Percentiles rank a stretch among this genome's conserved stretches.
These are phyloP conservation scores for Mesembryanthemum crystallinum DNA, from an alignment of 148 eudicot species.

Conservation along the genomic window DNA sequence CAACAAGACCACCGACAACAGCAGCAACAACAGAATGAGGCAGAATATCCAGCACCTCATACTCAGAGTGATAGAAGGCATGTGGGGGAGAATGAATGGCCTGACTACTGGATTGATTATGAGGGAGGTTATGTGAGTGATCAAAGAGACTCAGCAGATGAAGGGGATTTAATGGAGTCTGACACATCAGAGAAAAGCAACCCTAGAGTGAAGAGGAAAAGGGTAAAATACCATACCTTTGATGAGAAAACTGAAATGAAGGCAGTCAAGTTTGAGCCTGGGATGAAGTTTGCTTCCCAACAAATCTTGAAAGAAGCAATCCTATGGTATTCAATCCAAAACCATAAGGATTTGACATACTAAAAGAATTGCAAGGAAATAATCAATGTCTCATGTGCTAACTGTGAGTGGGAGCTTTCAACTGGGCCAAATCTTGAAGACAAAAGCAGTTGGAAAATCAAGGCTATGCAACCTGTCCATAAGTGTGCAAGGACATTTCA, in stretches of 20 bases:
- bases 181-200: too few species aligned
- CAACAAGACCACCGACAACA: too few species aligned
- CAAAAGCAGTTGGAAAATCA: background rate
- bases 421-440: background rate
- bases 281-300: background rate
- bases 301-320: background rate
- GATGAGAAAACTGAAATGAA: background rate
- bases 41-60: too few species aligned
- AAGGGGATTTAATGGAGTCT: too few species aligned
- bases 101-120: too few species aligned
- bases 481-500: background rate
- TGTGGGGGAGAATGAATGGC: too few species aligned
- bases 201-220: background rate
- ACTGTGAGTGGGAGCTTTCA: background rate
- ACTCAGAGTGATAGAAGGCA: too few species aligned
- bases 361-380: background rate
- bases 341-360: background rate
- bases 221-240: background rate
- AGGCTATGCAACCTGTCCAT: background rate
- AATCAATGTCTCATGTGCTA: background rate
- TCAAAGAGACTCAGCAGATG: too few species aligned
- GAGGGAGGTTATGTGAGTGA: too few species aligned
- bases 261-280: background rate
- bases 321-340: background rate
- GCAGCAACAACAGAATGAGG: too few species aligned